Percentiles rank a stretch among this genome's conserved stretches.
Evolutionary conservation across 75 land plant genomes (phyloP).

Genomic region (Ceratopteris richardii): DNA sequence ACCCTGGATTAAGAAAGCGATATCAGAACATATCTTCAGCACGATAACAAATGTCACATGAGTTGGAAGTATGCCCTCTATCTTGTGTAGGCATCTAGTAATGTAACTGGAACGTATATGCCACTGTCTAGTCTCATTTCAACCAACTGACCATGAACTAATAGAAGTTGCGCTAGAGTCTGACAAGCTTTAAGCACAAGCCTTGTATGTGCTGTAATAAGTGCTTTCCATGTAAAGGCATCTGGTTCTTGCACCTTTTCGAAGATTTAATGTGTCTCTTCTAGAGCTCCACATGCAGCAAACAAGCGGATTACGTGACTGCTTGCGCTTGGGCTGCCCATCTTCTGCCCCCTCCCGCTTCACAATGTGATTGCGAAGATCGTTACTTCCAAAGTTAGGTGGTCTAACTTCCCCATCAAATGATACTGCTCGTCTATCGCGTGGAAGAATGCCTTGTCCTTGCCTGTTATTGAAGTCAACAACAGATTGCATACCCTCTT

Average conservation of each 20-base stretch:
- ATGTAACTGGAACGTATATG: conserved; percentile 19
- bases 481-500: conserved; percentile 23
- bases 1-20: conserved; percentile 21
- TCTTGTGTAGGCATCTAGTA: conserved; percentile 40
- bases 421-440: conserved; percentile 1
- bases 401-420: conserved; percentile 2
- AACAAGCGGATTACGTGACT: conserved; percentile 49
- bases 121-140: background rate
- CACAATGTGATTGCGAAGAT: conserved; percentile 44
- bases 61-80: conserved; percentile 29
- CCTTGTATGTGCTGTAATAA: conserved; percentile 34
- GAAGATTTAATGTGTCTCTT: conserved; percentile 50
- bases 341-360: conserved; percentile 40
- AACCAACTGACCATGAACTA: conserved; percentile 1
- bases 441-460: conserved; percentile 5
- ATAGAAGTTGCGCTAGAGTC: background rate
- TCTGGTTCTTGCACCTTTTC: conserved; percentile 30
- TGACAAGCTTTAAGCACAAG: conserved; percentile 55
- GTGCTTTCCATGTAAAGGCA: conserved; percentile 50
- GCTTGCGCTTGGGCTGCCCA: too few species aligned
- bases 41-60: conserved; percentile 50
- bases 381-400: conserved; percentile 9
- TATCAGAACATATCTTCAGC: conserved; percentile 41
- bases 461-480: conserved; percentile 26
- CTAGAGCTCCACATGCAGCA: conserved; percentile 20